Percentiles rank a stretch among this genome's conserved stretches.
These are phyloP conservation scores for Magnolia officinalis DNA, from an alignment of 164 flowering plant genomes.

Conservation along the genomic window DNA sequence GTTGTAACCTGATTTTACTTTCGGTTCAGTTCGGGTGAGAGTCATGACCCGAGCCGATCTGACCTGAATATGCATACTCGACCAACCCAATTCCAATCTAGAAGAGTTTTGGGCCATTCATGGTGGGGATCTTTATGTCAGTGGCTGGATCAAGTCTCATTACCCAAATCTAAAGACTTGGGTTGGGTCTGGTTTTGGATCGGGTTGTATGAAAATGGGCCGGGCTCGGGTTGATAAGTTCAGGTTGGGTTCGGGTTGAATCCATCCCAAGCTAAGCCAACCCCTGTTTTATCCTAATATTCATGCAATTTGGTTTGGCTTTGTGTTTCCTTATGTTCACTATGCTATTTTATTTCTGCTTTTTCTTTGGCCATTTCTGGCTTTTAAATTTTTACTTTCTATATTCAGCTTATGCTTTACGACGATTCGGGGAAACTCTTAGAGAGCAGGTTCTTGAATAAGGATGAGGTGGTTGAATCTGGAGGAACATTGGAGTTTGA, in stretches of 20 bases:
- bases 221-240: neutral
- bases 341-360: neutral
- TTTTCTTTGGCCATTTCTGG: neutral
- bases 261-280: neutral
- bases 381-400: neutral
- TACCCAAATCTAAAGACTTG: too few relatives aligned
- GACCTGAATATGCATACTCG: too few relatives aligned
- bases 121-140: too few relatives aligned
- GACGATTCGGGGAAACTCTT: conserved; percentile 62
- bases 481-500: conserved; percentile 60
- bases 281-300: neutral
- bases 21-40: too few relatives aligned
- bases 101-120: too few relatives aligned
- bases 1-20: too few relatives aligned
- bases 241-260: neutral
- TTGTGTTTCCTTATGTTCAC: neutral
- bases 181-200: neutral
- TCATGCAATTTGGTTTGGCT: neutral
- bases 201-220: neutral
- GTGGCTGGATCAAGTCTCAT: too few relatives aligned
- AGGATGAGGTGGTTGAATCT: conserved; percentile 47
- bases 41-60: too few relatives aligned
- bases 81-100: too few relatives aligned
- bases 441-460: conserved; percentile 57
- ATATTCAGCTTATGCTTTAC: conserved; percentile 55